phyloP scores from a whole-genome alignment of 768 basidiomycete genomes.

The Tylopilus rubrobrunneus region DNA sequence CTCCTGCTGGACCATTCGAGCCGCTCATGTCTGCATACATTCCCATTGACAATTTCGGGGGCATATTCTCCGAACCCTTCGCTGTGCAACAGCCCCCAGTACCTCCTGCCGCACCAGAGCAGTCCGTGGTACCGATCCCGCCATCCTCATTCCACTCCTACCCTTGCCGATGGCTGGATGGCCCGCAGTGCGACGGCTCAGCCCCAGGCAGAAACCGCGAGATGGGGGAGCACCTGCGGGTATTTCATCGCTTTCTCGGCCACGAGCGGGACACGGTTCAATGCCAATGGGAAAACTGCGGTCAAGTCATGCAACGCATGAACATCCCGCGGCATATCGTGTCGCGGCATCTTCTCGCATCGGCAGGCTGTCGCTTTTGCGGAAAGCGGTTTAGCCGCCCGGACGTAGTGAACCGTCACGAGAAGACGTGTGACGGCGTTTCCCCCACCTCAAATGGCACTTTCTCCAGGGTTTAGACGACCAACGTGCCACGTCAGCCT shows the following conservation, averaged over 20 bases:
- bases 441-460: background rate
- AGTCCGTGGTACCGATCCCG: background rate
- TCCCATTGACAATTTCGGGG: background rate
- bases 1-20: background rate
- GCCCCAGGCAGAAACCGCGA: constrained; percentile 30
- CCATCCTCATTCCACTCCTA: constrained; percentile 11
- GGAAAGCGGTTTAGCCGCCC: constrained; percentile 24
- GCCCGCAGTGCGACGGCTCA: constrained; percentile 18
- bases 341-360: constrained; percentile 24
- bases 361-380: constrained; percentile 23
- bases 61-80: background rate
- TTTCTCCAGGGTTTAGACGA: background rate
- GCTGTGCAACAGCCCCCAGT: constrained; percentile 13
- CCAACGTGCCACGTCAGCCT: background rate
- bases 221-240: constrained; percentile 27
- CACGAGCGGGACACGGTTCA: constrained; percentile 25
- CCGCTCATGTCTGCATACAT: background rate
- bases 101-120: constrained; percentile 12
- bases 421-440: constrained; percentile 17
- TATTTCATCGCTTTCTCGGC: constrained; percentile 19
- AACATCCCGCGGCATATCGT: constrained; percentile 29
- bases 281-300: constrained; percentile 25
- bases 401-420: constrained; percentile 26
- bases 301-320: constrained; percentile 26
- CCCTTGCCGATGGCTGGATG: constrained; percentile 22